These are phyloP conservation scores for Sporobolus alterniflorus DNA, from an alignment of 202 grass and related monocot species.

Conservation along the genomic window DNA sequence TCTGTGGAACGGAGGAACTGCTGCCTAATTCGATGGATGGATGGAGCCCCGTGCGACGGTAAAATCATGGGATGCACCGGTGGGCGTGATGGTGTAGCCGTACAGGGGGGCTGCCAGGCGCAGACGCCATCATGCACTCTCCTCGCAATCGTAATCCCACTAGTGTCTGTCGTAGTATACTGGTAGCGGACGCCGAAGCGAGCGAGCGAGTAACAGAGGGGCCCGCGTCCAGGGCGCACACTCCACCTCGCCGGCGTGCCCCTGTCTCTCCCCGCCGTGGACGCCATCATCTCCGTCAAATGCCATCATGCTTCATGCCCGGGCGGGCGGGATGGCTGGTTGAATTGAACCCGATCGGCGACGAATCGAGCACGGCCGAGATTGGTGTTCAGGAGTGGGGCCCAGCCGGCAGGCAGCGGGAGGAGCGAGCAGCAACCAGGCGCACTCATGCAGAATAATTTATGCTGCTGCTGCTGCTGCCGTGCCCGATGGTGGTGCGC, in stretches of 20 bases:
- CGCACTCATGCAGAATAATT: conserved; percentile 39
- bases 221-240: conserved; percentile 18
- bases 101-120: conserved; percentile 32
- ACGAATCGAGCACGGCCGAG: not conserved
- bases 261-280: conserved; percentile 37
- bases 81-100: conserved; percentile 43
- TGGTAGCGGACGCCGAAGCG: no score
- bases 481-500: not conserved
- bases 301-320: conserved; percentile 30
- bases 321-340: no score
- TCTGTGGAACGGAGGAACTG: not conserved
- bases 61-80: conserved; percentile 40
- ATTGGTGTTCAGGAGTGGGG: not conserved
- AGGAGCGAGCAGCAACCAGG: conserved; percentile 21
- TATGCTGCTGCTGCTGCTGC: not conserved
- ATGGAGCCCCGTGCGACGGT: conserved; percentile 15
- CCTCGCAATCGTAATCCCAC: no score
- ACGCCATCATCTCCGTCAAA: conserved; percentile 61
- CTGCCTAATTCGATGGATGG: conserved; percentile 3
- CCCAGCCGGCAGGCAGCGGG: not conserved
- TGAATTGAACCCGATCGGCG: not conserved
- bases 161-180: no score
- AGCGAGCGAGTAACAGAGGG: no score
- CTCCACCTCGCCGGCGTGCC: conserved; percentile 44
- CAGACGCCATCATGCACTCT: conserved; percentile 17